Evolutionary conservation across 345 rosid species (phyloP).

Genomic region (Noccaea caerulescens): DNA sequence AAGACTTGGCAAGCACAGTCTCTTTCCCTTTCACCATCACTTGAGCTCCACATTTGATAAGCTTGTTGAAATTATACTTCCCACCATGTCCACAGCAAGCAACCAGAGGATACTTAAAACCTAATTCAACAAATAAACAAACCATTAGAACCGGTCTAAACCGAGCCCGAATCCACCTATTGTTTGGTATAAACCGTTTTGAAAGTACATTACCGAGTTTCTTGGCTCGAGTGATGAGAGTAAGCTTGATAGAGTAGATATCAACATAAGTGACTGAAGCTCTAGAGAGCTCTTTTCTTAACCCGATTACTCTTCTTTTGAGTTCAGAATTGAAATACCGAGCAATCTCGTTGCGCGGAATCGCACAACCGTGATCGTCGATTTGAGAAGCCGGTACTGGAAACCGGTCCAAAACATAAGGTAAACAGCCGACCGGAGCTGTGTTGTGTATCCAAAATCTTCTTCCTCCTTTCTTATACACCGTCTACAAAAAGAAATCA

Average conservation of each 20-base stretch:
- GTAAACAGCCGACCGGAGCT: slow-evolving; percentile 73
- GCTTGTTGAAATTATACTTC: slow-evolving; percentile 61
- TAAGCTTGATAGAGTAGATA: slow-evolving; percentile 59
- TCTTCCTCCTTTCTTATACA: slow-evolving; percentile 58
- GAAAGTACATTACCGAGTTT: slow-evolving; percentile 47
- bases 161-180: neutral
- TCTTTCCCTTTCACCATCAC: slow-evolving; percentile 52
- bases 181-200: neutral
- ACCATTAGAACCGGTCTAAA: slow-evolving; percentile 27
- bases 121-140: slow-evolving; percentile 33
- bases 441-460: slow-evolving; percentile 78
- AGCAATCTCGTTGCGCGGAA: slow-evolving; percentile 66
- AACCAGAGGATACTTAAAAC: slow-evolving; percentile 54
- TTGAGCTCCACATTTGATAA: slow-evolving; percentile 56
- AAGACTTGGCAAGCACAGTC: slow-evolving; percentile 51
- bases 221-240: slow-evolving; percentile 57
- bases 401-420: slow-evolving; percentile 57
- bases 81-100: slow-evolving; percentile 84
- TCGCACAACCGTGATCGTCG: slow-evolving; percentile 64
- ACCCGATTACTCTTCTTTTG: slow-evolving; percentile 44
- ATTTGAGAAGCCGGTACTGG: slow-evolving; percentile 46
- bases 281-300: slow-evolving; percentile 56
- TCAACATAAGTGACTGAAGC: slow-evolving; percentile 72
- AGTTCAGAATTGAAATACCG: slow-evolving; percentile 53
- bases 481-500: slow-evolving; percentile 34